Evolutionary conservation across 495 filamentous ascomycete genomes (phyloP).

Genomic region (Tuber melanosporum): DNA sequence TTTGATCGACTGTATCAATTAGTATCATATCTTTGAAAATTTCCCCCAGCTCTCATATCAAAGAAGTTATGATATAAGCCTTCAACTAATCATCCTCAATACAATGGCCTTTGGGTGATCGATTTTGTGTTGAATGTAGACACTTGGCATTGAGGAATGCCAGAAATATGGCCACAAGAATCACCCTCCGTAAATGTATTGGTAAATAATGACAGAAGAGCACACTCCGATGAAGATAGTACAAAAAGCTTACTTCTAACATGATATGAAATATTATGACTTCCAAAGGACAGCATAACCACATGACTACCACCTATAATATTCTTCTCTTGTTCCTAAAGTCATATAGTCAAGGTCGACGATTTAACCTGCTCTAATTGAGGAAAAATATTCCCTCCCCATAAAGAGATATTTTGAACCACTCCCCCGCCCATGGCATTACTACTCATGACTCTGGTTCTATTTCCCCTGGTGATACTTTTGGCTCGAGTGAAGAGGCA

Average conservation of each 20-base stretch:
- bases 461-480: not conserved
- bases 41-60: not conserved
- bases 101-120: not conserved
- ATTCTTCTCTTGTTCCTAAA: not conserved
- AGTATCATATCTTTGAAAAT: not conserved
- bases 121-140: not conserved
- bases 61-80: not conserved
- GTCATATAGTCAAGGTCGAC: not conserved
- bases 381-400: too few species aligned
- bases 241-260: not conserved
- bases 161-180: not conserved
- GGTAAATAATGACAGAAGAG: not conserved
- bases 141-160: not conserved
- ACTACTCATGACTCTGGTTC: not conserved
- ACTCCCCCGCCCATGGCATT: not conserved
- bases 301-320: not conserved
- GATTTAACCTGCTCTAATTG: not conserved
- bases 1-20: too few species aligned
- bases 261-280: not conserved
- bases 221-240: not conserved
- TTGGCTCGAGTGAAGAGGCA: not conserved
- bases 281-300: not conserved
- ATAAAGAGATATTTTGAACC: not conserved
- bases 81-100: not conserved
- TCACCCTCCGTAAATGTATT: not conserved